phyloP scores from a whole-genome alignment of 495 filamentous ascomycete species.

The Aspergillus nidulans region DNA sequence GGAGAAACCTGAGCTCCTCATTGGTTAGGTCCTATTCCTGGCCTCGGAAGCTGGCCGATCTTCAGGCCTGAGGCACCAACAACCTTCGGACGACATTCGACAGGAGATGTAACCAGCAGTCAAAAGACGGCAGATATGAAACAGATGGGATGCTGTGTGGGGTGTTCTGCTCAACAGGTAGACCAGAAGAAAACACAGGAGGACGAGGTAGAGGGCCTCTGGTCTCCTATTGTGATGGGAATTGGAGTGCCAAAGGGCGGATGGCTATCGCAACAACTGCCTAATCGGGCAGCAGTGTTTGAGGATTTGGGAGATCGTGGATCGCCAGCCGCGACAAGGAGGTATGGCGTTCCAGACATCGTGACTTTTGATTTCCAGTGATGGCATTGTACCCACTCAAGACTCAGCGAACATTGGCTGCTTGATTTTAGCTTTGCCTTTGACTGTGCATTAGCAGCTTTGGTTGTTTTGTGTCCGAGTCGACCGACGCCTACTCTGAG shows the following conservation, averaged over 20 bases:
- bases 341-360: neutral
- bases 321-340: neutral
- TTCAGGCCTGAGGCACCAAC: neutral
- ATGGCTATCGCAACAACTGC: constrained; percentile 1
- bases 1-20: neutral
- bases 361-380: neutral
- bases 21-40: too few species aligned
- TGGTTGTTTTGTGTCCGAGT: neutral
- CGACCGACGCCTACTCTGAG: neutral
- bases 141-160: too few species aligned
- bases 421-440: neutral
- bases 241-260: too few species aligned
- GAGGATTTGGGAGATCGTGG: neutral
- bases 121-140: too few species aligned
- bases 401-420: neutral
- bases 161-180: neutral
- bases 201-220: too few species aligned
- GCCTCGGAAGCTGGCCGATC: too few species aligned
- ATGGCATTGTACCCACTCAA: neutral
- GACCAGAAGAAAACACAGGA: too few species aligned
- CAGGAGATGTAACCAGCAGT: too few species aligned
- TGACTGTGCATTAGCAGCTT: neutral
- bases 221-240: neutral
- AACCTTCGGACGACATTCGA: too few species aligned
- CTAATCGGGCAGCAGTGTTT: neutral